Evolutionary conservation across 2,329 filamentous ascomycete species (phyloP).

Genomic region (Scedosporium boydii): DNA sequence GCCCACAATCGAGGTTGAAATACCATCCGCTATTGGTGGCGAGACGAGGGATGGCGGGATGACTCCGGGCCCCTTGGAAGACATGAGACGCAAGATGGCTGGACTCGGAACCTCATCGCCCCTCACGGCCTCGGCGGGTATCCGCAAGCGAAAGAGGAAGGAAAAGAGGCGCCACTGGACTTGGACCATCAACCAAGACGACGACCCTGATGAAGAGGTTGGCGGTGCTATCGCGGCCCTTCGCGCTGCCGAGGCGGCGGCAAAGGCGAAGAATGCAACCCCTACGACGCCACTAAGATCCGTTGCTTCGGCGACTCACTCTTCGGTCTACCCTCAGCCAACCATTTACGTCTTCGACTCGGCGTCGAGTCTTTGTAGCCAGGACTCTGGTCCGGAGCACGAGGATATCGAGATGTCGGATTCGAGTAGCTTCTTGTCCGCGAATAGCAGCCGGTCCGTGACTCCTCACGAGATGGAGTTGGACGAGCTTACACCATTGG

Average conservation of each 20-base stretch:
- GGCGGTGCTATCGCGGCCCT: slow-evolving; percentile 33
- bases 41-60: slow-evolving; percentile 51
- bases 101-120: slow-evolving; percentile 33
- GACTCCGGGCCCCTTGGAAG: slow-evolving; percentile 54
- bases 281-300: slow-evolving; percentile 9
- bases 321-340: slow-evolving; percentile 5
- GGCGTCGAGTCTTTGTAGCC: slow-evolving; percentile 31
- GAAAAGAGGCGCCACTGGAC: slow-evolving; percentile 58
- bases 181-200: slow-evolving; percentile 53
- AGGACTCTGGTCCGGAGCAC: slow-evolving; percentile 18
- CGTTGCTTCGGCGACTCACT: slow-evolving; percentile 6
- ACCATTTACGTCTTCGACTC: slow-evolving; percentile 19
- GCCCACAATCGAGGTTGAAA: slow-evolving; percentile 35
- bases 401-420: slow-evolving; percentile 43
- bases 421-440: slow-evolving; percentile 26
- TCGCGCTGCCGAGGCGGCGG: slow-evolving; percentile 22
- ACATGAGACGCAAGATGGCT: slow-evolving; percentile 50
- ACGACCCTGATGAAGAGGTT: slow-evolving; percentile 29
- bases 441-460: slow-evolving; percentile 18
- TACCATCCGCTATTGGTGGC: slow-evolving; percentile 38
- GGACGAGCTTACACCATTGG: slow-evolving; percentile 3
- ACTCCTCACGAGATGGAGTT: slow-evolving; percentile 6
- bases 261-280: slow-evolving; percentile 9
- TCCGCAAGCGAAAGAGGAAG: slow-evolving; percentile 43
- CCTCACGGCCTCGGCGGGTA: slow-evolving; percentile 29